These are phyloP conservation scores for Karstenula rhodostoma DNA, from an alignment of 2,329 filamentous ascomycete genomes.

Conservation along the genomic window DNA sequence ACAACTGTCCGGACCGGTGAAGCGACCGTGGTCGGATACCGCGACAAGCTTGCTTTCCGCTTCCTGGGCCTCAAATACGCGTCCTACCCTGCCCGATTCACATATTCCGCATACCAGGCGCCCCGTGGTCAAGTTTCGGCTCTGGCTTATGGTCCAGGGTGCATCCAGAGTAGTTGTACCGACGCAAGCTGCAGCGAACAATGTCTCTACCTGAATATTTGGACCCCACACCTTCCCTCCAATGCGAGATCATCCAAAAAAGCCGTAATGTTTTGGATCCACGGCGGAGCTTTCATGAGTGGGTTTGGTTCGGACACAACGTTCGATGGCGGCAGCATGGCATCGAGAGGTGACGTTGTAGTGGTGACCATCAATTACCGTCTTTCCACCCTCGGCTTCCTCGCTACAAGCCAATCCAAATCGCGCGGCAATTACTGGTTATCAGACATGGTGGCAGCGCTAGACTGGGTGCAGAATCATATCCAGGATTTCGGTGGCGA, in stretches of 20 bases:
- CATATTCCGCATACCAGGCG: conserved; percentile 53
- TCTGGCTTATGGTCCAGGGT: conserved; percentile 47
- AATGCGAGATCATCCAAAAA: conserved; percentile 37
- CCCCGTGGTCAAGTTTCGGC: conserved; percentile 46
- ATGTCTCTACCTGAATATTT: conserved; percentile 55
- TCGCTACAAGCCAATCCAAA: conserved; percentile 50
- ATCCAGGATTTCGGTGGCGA: conserved; percentile 50
- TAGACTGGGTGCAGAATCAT: conserved; percentile 59
- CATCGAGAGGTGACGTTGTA: conserved; percentile 57
- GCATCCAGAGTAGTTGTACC: conserved; percentile 49
- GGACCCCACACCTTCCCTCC: conserved; percentile 51
- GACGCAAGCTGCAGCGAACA: conserved; percentile 50
- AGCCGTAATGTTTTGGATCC: conserved; percentile 59
- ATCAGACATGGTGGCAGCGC: conserved; percentile 58
- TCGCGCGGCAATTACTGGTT: conserved; percentile 61
- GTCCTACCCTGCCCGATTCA: conserved; percentile 55
- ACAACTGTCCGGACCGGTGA: conserved; percentile 29
- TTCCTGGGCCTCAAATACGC: conserved; percentile 62
- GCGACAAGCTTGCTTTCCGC: conserved; percentile 59
- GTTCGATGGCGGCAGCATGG: conserved; percentile 57
- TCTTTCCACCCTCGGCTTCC: conserved; percentile 46
- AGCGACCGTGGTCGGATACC: conserved; percentile 46
- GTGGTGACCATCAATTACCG: conserved; percentile 56
- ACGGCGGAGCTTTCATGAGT: conserved; percentile 54
- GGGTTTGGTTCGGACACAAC: conserved; percentile 56